A percentile compares a stretch with the other conserved stretches of the same genome.
These are phyloP conservation scores for Trichomonas gallinae DNA, from an alignment of 208 protist genomes.

Conservation along the genomic window DNA sequence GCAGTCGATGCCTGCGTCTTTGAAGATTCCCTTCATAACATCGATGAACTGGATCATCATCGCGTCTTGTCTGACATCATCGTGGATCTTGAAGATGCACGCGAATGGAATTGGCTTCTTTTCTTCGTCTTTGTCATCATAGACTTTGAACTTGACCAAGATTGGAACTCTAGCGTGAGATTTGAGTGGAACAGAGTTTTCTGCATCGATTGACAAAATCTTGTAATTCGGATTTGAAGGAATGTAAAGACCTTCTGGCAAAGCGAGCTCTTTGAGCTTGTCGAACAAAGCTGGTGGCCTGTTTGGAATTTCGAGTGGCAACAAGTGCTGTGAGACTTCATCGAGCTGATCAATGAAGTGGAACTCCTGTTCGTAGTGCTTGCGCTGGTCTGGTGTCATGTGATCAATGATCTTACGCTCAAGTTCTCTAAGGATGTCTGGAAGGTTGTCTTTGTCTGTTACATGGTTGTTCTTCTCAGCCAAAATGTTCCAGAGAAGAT, in stretches of 20 bases:
- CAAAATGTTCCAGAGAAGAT: not conserved
- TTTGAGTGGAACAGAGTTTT: not conserved
- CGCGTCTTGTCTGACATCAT: constrained; percentile 76
- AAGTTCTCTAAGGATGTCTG: not conserved
- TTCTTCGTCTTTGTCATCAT: not conserved
- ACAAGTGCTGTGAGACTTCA: not conserved
- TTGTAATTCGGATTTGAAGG: not conserved
- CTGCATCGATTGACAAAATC: not conserved
- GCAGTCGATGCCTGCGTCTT: constrained; percentile 55
- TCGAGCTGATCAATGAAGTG: not conserved
- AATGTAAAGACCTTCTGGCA: not conserved
- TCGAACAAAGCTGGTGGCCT: not conserved
- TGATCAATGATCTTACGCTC: not conserved
- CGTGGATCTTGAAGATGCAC: constrained; percentile 74
- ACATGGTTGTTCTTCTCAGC: not conserved
- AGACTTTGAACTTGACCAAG: constrained; percentile 24
- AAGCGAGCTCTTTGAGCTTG: not conserved
- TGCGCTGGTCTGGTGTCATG: not conserved
- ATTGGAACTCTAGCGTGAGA: constrained; percentile 23
- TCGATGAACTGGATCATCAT: constrained; percentile 71
- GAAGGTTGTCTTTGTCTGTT: not conserved
- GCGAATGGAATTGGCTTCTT: not conserved
- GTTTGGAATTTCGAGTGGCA: not conserved
- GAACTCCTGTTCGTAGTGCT: not conserved
- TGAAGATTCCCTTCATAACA: constrained; percentile 61